Percentiles rank a stretch among this genome's conserved stretches.
Conservation (phyloP, 2,329 filamentous ascomycete genomes). For the Graphiopsis chlorocephala region DNA sequence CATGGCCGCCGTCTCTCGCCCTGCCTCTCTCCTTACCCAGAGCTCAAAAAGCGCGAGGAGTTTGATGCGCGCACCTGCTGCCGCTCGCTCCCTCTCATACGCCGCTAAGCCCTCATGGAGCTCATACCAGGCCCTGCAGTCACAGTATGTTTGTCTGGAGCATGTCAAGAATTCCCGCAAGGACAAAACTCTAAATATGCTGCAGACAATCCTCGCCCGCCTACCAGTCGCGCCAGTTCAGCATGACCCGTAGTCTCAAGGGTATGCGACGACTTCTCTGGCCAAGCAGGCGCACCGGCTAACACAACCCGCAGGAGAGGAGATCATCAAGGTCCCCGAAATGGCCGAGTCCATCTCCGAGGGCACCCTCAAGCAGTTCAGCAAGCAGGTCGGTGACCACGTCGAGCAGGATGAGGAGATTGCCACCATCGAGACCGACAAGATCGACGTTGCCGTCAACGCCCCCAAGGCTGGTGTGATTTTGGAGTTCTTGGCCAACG, state of each 20-base stretch:
- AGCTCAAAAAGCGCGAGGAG: conserved; percentile 25
- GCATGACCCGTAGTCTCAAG: conserved; percentile 33
- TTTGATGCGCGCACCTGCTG: conserved; percentile 23
- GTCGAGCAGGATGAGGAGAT: conserved; percentile 97
- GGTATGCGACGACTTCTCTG: conserved; percentile 25
- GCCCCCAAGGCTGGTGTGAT: conserved; percentile 86
- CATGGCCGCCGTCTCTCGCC: conserved; percentile 31
- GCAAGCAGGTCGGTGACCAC: conserved; percentile 87
- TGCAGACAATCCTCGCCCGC: conserved; percentile 29
- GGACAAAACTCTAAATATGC: conserved; percentile 21
- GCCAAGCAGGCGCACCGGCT: background rate
- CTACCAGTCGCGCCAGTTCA: conserved; percentile 33
- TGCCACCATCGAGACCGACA: conserved; percentile 98
- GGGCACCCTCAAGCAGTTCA: conserved; percentile 93
- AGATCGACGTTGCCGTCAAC: conserved; percentile 98
- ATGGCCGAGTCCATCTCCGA: conserved; percentile 99
- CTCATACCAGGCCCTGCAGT: conserved; percentile 16
- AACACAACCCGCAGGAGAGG: conserved; percentile 58
- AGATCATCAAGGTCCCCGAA: conserved; percentile 86
- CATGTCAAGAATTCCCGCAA: background rate
- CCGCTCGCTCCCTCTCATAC: conserved; percentile 24
- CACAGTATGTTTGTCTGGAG: conserved; percentile 12
- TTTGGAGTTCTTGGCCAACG: conserved; percentile 85
- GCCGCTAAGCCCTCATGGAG: conserved; percentile 22
- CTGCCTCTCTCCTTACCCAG: conserved; percentile 30